phyloP scores from a whole-genome alignment of 352 stramenopile species.

The Phytopythium aichiense region DNA sequence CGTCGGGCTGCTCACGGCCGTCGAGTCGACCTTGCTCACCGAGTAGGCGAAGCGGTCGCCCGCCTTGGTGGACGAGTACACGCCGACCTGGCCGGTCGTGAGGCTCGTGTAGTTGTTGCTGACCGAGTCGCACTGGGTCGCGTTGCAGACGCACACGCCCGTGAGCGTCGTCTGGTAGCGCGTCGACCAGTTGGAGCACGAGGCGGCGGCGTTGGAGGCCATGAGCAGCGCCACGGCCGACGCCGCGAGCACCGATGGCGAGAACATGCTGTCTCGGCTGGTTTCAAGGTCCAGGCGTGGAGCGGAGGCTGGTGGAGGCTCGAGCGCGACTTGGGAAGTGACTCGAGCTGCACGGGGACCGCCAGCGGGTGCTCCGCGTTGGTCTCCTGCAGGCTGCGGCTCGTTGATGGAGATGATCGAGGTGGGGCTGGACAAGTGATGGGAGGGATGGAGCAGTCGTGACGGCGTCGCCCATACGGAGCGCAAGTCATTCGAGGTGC shows the following conservation, averaged over 20 bases:
- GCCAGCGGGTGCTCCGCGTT: background rate
- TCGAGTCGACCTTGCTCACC: conserved; percentile 21
- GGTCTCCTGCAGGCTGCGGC: background rate
- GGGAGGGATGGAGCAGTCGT: background rate
- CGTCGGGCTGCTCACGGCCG: conserved; percentile 20
- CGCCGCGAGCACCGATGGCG: background rate
- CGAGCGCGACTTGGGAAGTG: background rate
- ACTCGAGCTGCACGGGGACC: background rate
- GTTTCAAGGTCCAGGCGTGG: background rate
- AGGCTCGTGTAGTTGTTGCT: conserved; percentile 44
- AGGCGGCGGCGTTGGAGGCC: conserved; percentile 7
- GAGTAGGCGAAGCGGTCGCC: conserved; percentile 48
- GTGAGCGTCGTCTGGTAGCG: conserved; percentile 41
- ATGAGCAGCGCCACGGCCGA: conserved; percentile 2
- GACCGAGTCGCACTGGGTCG: conserved; percentile 46
- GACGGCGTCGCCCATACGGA: background rate
- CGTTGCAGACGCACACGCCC: conserved; percentile 53
- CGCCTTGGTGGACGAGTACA: conserved; percentile 43
- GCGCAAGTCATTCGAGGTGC: background rate
- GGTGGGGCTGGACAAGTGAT: background rate
- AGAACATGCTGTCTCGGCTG: background rate
- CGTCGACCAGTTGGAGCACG: conserved; percentile 41
- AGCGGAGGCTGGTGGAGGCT: background rate
- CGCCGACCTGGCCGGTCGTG: conserved; percentile 27
- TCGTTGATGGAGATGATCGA: background rate